phyloP scores from a whole-genome alignment of 345 rosid species.

The Gossypium longicalyx region DNA sequence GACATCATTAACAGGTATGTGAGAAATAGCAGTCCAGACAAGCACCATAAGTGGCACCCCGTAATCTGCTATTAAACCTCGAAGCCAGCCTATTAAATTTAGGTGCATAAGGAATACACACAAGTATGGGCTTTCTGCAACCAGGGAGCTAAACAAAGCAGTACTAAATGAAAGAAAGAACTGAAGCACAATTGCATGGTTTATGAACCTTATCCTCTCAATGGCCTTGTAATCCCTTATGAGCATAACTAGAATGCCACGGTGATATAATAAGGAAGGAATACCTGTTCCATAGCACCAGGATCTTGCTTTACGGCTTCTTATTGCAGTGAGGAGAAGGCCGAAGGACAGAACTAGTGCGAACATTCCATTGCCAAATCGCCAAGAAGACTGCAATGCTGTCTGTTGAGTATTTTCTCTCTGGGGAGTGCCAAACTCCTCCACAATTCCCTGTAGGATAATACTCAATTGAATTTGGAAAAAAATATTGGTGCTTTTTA shows the following conservation, averaged over 20 bases:
- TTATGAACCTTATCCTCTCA: background rate
- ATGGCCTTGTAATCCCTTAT: background rate
- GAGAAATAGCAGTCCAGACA: slow-evolving; percentile 69
- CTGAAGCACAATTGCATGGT: slow-evolving; percentile 4
- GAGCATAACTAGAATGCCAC: background rate
- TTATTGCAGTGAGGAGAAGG: slow-evolving; percentile 56
- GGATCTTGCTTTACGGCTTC: slow-evolving; percentile 68
- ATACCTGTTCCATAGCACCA: slow-evolving; percentile 74
- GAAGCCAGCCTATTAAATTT: slow-evolving; percentile 39
- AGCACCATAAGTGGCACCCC: slow-evolving; percentile 86
- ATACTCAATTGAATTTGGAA: slow-evolving; percentile 14
- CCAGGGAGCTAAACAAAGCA: background rate
- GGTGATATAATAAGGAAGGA: background rate
- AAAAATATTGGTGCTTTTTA: background rate
- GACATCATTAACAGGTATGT: slow-evolving; percentile 34
- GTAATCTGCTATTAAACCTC: slow-evolving; percentile 72
- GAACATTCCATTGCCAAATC: slow-evolving; percentile 63
- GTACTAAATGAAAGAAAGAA: slow-evolving; percentile 1
- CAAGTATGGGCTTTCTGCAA: background rate
- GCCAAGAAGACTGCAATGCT: slow-evolving; percentile 60
- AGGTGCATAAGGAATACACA: background rate
- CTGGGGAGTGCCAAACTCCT: slow-evolving; percentile 53
- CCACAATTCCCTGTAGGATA: slow-evolving; percentile 57
- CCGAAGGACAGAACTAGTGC: slow-evolving; percentile 70
- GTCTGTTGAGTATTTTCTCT: slow-evolving; percentile 36